Conservation (phyloP, 352 stramenopile genomes). For the Phytophthora quininea region DNA sequence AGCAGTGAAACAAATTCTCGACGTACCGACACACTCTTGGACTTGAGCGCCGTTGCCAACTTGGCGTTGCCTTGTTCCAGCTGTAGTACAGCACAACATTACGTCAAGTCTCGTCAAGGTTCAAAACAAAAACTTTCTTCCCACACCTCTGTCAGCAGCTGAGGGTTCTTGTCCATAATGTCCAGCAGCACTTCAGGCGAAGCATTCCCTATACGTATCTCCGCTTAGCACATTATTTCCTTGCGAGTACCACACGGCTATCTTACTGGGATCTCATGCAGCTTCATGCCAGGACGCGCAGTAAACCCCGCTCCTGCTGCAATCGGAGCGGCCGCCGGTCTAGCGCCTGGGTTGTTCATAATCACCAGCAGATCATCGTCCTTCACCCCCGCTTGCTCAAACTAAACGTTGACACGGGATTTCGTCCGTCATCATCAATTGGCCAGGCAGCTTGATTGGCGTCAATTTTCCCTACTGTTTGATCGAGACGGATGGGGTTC, state of each 20-base stretch:
- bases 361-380: constrained; percentile 79
- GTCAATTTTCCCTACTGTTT: constrained; percentile 43
- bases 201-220: constrained; percentile 38
- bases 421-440: constrained; percentile 5
- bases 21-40: constrained; percentile 73
- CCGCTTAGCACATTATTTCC: neutral
- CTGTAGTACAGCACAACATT: constrained; percentile 29
- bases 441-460: neutral
- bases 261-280: constrained; percentile 79
- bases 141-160: constrained; percentile 65
- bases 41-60: constrained; percentile 65
- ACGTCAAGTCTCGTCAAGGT: neutral
- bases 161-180: constrained; percentile 85
- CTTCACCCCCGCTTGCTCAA: constrained; percentile 72
- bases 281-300: constrained; percentile 70
- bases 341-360: constrained; percentile 43
- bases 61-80: constrained; percentile 66
- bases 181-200: constrained; percentile 80
- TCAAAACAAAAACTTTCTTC: neutral
- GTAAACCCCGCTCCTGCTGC: constrained; percentile 28
- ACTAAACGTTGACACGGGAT: constrained; percentile 41
- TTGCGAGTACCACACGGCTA: neutral
- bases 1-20: neutral
- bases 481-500: constrained; percentile 50
- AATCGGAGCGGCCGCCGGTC: constrained; percentile 14